These are phyloP conservation scores for Pichia sp. DNA, from an alignment of 1,139 yeast genomes.

Conservation along the genomic window DNA sequence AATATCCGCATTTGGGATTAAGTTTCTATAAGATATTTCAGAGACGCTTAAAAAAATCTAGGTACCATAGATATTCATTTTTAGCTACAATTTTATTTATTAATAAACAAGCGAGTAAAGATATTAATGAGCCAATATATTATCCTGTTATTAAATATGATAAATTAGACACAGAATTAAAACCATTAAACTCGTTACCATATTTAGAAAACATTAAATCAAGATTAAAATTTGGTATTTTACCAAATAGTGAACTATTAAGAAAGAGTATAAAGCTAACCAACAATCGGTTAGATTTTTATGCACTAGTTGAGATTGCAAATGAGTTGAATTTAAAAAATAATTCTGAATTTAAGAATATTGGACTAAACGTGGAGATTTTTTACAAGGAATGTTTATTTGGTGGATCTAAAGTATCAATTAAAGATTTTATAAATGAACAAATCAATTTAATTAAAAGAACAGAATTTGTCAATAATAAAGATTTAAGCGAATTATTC, in stretches of 20 bases:
- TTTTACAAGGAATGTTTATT: constrained; percentile 19
- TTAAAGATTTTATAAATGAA: constrained; percentile 6
- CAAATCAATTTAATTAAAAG: constrained; percentile 7
- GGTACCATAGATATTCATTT: constrained; percentile 11
- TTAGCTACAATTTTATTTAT: constrained; percentile 5
- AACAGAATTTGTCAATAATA: constrained; percentile 2
- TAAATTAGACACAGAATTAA: constrained; percentile 7
- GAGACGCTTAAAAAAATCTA: constrained; percentile 7
- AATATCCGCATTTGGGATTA: constrained; percentile 19
- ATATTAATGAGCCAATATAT: constrained; percentile 1
- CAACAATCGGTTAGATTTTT: constrained; percentile 15
- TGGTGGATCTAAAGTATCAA: constrained; percentile 6
- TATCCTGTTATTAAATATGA: constrained; percentile 12
- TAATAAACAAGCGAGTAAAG: constrained; percentile 4
- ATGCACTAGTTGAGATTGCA: constrained; percentile 13
- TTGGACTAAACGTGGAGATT: constrained; percentile 16
- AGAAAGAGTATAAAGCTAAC: constrained; percentile 17
- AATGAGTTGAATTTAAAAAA: constrained; percentile 13
- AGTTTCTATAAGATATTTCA: constrained; percentile 10
- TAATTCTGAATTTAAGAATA: constrained; percentile 8
- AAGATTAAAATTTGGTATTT: constrained; percentile 21
- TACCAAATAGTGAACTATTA: constrained; percentile 20
- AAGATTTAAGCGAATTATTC: constrained; percentile 12
- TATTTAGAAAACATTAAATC: constrained; percentile 19
- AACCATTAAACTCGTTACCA: constrained; percentile 14